Base-by-base conservation (phyloP, 192 early-diverging fungal genomes). In the Coemansia asiatica region DNA sequence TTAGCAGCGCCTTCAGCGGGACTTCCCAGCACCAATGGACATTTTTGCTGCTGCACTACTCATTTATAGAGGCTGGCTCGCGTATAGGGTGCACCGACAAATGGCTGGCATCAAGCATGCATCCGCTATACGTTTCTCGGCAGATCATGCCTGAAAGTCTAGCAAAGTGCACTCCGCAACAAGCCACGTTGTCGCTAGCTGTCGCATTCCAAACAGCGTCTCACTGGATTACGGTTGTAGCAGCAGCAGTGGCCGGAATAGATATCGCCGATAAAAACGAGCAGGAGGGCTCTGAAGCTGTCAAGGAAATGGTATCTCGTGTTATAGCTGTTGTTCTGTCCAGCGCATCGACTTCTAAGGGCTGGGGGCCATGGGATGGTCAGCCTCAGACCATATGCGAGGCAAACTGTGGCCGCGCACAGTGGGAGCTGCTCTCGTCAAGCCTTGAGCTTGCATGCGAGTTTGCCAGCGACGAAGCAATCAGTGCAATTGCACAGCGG, bases 391-490 rank as follows among this genome's bases (percentile, higher is more conserved):
- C 40, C 18, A 82, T 82, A 19, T n/a, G 23, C 31, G 51, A 10
- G 0, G 31, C 38, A 18, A 82, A 82, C 64, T 26, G 16, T 33
- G 50, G 54, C 12, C 61, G 44, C 5, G 79, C 74, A 21, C 74
- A 72, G 47, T 82, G 74, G 73, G 51, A 44, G 49, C 61, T 82
- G 46, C 61, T 82, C 47, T 31, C 63, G 19, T 74, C 68, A 28
- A 68, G 79, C 63, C 55, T 82, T 26, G 74, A 76, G 57, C 67
- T 82, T 26, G 64, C 66, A 13, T 82, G 79, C 48, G 64, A 72
- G 53, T 76, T 65, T 53, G 67, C 74, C 0, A 67, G 60, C 53
- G 23, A 35, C n/a, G 27, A 9, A 1, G 56, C 61, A 23, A 33
- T 75, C 23, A 28, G 55, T 13, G 31, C 22, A 2, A 74, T 79